phyloP scores from a whole-genome alignment of 768 basidiomycete genomes.

The Boletellus ananas region DNA sequence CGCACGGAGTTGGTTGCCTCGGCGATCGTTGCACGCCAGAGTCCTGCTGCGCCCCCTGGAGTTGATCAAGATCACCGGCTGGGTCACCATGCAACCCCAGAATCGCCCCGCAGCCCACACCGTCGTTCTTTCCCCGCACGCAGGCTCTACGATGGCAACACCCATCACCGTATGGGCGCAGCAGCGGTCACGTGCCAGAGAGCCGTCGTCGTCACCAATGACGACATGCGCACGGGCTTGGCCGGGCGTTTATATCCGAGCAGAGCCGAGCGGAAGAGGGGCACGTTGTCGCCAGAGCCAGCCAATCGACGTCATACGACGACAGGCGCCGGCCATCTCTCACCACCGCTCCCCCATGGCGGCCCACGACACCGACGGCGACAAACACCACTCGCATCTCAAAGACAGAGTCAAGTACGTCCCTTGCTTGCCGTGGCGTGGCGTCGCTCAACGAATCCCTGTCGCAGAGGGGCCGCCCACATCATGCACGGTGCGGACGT shows the following conservation, averaged over 20 bases:
- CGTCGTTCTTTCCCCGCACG: neutral
- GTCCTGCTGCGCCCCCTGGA: neutral
- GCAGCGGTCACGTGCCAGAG: neutral
- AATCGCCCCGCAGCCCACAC: neutral
- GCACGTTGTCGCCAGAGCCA: conserved; percentile 14
- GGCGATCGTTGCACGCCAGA: neutral
- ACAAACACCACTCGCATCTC: conserved; percentile 6
- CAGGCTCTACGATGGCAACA: neutral
- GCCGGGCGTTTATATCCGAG: too few relatives aligned
- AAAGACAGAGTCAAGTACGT: conserved; percentile 14
- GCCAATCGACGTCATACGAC: conserved; percentile 20
- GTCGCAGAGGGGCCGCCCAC: conserved; percentile 32
- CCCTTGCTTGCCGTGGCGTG: neutral
- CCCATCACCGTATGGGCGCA: too few relatives aligned
- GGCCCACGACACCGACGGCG: neutral
- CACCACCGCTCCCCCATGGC: neutral
- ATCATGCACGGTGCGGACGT: conserved; percentile 33
- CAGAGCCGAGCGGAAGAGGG: neutral
- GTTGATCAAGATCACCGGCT: too few relatives aligned
- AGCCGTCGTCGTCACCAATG: too few relatives aligned
- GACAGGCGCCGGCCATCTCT: conserved; percentile 4
- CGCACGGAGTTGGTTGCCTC: conserved; percentile 3
- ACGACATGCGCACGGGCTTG: too few relatives aligned
- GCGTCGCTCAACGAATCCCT: neutral
- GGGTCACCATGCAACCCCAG: neutral